Evolutionary conservation across 371 early-diverging fungal genomes (phyloP).

Genomic region (Apophysomyces ossiformis): DNA sequence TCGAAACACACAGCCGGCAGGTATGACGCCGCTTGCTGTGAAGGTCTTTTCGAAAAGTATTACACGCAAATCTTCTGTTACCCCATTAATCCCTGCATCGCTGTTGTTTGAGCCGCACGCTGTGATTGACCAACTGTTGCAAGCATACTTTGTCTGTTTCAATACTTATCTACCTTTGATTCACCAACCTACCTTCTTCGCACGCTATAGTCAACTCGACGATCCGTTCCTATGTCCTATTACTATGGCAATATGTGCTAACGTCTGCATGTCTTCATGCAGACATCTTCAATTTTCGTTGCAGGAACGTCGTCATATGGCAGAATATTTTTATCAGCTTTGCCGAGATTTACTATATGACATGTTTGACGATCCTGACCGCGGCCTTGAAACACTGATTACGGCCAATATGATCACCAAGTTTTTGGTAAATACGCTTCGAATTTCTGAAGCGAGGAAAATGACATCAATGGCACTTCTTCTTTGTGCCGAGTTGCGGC

Average conservation of each 20-base stretch:
- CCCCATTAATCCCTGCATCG: neutral
- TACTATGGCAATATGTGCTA: constrained; percentile 21
- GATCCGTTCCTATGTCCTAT: constrained; percentile 21
- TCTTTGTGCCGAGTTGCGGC: neutral
- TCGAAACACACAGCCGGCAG: neutral
- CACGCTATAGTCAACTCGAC: constrained; percentile 1
- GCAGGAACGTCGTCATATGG: constrained; percentile 17
- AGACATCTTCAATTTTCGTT: constrained; percentile 4
- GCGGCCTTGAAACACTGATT: constrained; percentile 20
- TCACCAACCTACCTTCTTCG: neutral
- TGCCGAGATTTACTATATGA: constrained; percentile 16
- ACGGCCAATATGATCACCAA: constrained; percentile 10
- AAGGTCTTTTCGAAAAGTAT: neutral
- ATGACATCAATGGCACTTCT: constrained; percentile 8
- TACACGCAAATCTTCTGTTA: neutral
- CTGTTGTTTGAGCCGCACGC: neutral
- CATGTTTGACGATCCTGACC: constrained; percentile 27
- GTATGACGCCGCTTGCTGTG: neutral
- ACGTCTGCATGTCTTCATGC: constrained; percentile 8
- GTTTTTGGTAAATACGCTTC: constrained; percentile 7
- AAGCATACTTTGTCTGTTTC: neutral
- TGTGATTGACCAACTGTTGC: neutral
- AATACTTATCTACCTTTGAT: neutral
- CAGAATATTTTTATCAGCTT: constrained; percentile 22
- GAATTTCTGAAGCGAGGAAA: constrained; percentile 3